phyloP scores from a whole-genome alignment of 2,329 filamentous ascomycete genomes.

The Fusarium sp. region DNA sequence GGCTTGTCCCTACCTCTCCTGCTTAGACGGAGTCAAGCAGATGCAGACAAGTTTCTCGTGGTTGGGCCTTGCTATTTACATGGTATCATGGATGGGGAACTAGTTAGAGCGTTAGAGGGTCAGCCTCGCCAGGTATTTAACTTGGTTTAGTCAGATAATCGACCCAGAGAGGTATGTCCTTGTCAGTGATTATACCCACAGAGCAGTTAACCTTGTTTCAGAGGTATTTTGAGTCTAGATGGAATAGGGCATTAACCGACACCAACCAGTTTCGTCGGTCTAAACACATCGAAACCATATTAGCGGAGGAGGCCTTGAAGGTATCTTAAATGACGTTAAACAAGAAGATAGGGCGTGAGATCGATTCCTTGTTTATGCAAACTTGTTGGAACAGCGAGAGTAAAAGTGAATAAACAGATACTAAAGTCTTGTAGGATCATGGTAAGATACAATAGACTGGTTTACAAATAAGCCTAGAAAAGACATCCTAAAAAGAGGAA shows the following conservation, averaged over 20 bases:
- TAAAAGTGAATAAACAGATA: not conserved
- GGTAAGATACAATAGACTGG: too few species aligned
- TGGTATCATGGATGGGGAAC: not conserved
- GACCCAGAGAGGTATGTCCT: not conserved
- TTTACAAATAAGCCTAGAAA: not conserved
- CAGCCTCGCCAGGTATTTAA: not conserved
- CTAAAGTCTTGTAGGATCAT: too few species aligned
- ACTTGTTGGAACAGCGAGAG: not conserved
- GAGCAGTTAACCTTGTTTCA: not conserved
- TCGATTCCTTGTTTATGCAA: too few species aligned
- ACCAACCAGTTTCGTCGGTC: too few species aligned
- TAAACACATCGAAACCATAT: too few species aligned
- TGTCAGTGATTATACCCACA: not conserved
- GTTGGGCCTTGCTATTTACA: not conserved
- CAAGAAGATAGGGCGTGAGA: too few species aligned
- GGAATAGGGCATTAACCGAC: too few species aligned
- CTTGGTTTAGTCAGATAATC: not conserved
- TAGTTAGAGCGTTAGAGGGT: not conserved
- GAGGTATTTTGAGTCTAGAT: too few species aligned
- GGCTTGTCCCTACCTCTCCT: not conserved
- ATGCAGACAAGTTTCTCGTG: not conserved
- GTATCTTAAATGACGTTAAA: too few species aligned
- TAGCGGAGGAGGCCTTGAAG: too few species aligned
- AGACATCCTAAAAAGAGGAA: not conserved
- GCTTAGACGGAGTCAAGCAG: not conserved